Conservation (phyloP, 164 flowering plant species). For the Tetracentron sinense region DNA sequence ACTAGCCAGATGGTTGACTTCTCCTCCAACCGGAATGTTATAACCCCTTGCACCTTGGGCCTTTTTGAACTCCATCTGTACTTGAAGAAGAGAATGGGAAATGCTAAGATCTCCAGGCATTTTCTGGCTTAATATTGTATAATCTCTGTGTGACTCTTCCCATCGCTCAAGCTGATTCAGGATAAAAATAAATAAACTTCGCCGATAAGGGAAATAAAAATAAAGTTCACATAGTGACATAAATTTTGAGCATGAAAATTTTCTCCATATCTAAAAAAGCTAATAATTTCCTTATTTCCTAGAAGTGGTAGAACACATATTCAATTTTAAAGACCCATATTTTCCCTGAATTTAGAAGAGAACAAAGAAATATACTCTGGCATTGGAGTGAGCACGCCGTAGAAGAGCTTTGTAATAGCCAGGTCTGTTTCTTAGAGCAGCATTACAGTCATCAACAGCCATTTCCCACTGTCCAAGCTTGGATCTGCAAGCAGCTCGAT, state of each 20-base stretch:
- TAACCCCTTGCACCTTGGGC: slow-evolving; percentile 1
- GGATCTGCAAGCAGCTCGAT: slow-evolving; percentile 64
- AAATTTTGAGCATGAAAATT: too few relatives aligned
- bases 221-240: too few relatives aligned
- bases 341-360: too few relatives aligned
- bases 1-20: slow-evolving; percentile 3
- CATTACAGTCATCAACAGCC: slow-evolving; percentile 63
- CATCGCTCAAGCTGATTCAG: slow-evolving; percentile 20
- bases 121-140: slow-evolving; percentile 10
- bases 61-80: slow-evolving; percentile 12
- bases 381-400: slow-evolving; percentile 64
- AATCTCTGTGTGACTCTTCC: slow-evolving; percentile 17
- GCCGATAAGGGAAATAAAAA: too few relatives aligned
- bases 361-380: slow-evolving; percentile 38
- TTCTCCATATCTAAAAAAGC: too few relatives aligned
- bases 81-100: slow-evolving; percentile 15
- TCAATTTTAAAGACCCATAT: too few relatives aligned
- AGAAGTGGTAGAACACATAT: too few relatives aligned
- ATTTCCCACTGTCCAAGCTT: slow-evolving; percentile 57
- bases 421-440: slow-evolving; percentile 53
- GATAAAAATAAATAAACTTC: too few relatives aligned
- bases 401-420: slow-evolving; percentile 59
- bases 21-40: background rate
- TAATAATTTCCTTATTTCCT: too few relatives aligned
- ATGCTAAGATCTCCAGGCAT: slow-evolving; percentile 16